phyloP scores from a whole-genome alignment of 371 early-diverging fungal genomes.

The Blakeslea trispora region DNA sequence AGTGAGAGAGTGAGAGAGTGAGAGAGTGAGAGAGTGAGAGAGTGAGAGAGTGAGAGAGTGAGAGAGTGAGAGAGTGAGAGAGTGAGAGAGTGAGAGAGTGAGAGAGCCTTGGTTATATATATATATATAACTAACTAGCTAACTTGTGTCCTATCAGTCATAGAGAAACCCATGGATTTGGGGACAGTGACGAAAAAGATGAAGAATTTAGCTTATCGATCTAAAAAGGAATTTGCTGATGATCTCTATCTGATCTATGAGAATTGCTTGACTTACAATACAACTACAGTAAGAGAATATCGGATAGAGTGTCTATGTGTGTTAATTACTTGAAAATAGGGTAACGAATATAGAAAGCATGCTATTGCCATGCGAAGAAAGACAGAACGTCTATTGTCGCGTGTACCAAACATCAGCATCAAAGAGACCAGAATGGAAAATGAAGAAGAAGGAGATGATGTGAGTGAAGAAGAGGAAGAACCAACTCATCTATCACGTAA shows the following conservation, averaged over 20 bases:
- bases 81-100: too few relatives aligned
- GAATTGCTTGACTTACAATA: conserved; percentile 86
- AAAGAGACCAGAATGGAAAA: conserved; percentile 62
- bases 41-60: too few relatives aligned
- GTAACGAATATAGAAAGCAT: conserved; percentile 81
- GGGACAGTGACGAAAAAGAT: conserved; percentile 87
- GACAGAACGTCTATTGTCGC: conserved; percentile 69
- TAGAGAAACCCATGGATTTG: conserved; percentile 93
- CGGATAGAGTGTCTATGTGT: too few relatives aligned
- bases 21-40: too few relatives aligned
- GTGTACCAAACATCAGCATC: conserved; percentile 83
- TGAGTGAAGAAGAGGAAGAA: conserved; percentile 48
- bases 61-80: too few relatives aligned
- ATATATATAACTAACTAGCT: too few relatives aligned
- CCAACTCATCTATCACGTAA: conserved; percentile 44
- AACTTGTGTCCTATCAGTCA: conserved; percentile 68
- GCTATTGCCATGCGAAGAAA: conserved; percentile 82
- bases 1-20: too few relatives aligned
- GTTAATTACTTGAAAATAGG: too few relatives aligned
- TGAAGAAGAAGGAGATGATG: conserved; percentile 54
- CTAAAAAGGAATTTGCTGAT: conserved; percentile 76
- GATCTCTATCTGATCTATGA: conserved; percentile 83
- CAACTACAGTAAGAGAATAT: conserved; percentile 57
- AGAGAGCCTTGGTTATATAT: too few relatives aligned
- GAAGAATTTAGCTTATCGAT: conserved; percentile 66